Evolutionary conservation across 352 stramenopile genomes (phyloP), one percentile per base, ranked within the genome.

Genomic region (Pythium oligandrum): DNA sequence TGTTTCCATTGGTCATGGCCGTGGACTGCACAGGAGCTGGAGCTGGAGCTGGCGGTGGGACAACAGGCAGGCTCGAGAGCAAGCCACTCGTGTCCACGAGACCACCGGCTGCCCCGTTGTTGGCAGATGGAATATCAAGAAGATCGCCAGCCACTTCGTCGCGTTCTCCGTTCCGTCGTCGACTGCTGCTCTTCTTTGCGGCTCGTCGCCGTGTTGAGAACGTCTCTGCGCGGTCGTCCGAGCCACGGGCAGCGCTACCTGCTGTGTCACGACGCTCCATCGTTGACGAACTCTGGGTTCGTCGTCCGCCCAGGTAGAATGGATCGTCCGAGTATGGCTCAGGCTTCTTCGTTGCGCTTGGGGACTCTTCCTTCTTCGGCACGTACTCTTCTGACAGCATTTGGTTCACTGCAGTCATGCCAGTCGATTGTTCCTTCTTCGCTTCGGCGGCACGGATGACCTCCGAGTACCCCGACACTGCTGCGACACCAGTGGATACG

Each of bases 381-480:
- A 88, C 71, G 51, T 89, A 94, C 32, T 92, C 83, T 63, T 94
- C 81, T 6, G 75, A 68, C 30, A 94, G 63, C 60, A 94, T 73
- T 55, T 88, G 85, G 64, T 91, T 91, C 17, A 78, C 83, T 7
- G 81, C 80, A 30, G 73, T 64, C 53, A 87, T 71, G 34, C 81
- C 81, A 6, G 71, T 84, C 7, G 75, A 68, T 17, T 75, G 69
- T 38, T 92, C 83, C 17, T 75, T 77, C 10, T 77, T 86, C 0
- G 70, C 75, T 36, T 94, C 75, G 0, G 76, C 77, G n/a, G 83
- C 83, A 9, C 70, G 73, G 44, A 90, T 70, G 1, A 69, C 79
- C 1, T 86, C 70, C 1, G 76, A 80, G 63, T 88, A 83, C n/a
- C 83, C 83, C 0, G 81, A 81, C 17, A 75, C 65, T 34, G 83